These are phyloP conservation scores for Arabis alpina DNA, from an alignment of 345 rosid genomes.

Conservation along the genomic window DNA sequence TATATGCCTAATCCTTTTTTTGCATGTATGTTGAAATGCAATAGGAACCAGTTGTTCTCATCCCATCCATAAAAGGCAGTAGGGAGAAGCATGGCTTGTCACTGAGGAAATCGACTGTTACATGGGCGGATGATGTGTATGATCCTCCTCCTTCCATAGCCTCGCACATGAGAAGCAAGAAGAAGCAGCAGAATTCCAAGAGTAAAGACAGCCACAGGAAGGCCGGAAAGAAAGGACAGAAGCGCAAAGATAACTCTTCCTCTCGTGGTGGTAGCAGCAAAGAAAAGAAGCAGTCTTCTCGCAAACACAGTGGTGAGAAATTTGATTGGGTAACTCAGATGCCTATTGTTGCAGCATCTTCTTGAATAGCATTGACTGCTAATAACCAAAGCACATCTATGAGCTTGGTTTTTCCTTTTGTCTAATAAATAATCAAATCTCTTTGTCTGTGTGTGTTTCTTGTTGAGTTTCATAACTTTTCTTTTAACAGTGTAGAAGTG, in stretches of 20 bases:
- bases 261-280: conserved; percentile 54
- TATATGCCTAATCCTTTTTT: conserved; percentile 9
- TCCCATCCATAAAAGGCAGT: conserved; percentile 86
- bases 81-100: conserved; percentile 64
- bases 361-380: conserved; percentile 39
- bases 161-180: conserved; percentile 64
- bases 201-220: conserved; percentile 61
- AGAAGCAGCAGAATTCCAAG: conserved; percentile 60
- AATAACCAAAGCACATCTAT: conserved; percentile 13
- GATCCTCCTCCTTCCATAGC: conserved; percentile 81
- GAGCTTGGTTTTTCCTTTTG: conserved; percentile 18
- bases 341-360: conserved; percentile 65
- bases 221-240: conserved; percentile 75
- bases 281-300: conserved; percentile 65
- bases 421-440: conserved; percentile 11
- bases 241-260: conserved; percentile 58
- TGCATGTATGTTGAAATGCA: conserved; percentile 22
- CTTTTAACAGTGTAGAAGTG: conserved; percentile 6
- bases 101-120: conserved; percentile 53
- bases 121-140: conserved; percentile 90
- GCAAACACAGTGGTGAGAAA: conserved; percentile 46
- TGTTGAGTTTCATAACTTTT: conserved; percentile 3
- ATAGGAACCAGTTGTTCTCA: conserved; percentile 54
- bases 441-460: not conserved
- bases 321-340: conserved; percentile 49